phyloP scores from a whole-genome alignment of 805 yeast genomes.

The Candida golubevii region DNA sequence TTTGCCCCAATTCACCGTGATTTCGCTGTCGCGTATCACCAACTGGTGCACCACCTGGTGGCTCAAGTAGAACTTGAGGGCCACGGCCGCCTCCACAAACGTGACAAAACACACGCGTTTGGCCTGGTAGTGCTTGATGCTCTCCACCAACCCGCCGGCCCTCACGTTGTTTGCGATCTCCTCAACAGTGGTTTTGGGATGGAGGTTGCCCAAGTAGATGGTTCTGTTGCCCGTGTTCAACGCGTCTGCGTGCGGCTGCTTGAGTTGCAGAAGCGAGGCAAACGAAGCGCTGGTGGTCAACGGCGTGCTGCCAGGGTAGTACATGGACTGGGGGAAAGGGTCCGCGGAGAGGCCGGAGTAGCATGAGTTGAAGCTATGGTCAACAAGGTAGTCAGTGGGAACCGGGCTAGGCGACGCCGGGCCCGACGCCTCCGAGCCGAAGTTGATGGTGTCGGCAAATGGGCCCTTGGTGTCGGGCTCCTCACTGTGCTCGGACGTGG shows the following conservation, averaged over 20 bases:
- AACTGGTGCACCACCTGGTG: conserved; percentile 54
- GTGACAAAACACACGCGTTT: conserved; percentile 65
- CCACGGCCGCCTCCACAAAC: conserved; percentile 59
- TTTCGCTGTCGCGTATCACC: conserved; percentile 54
- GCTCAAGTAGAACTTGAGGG: conserved; percentile 61
- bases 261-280: conserved; percentile 5
- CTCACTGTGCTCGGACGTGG: conserved; percentile 6
- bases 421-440: conserved; percentile 1
- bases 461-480: background rate
- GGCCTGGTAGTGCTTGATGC: conserved; percentile 47
- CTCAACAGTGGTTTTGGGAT: conserved; percentile 59
- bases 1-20: conserved; percentile 70
- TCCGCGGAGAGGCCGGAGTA: conserved; percentile 4
- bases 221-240: conserved; percentile 54
- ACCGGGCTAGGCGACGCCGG: conserved; percentile 5
- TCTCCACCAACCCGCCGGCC: conserved; percentile 69
- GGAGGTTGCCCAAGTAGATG: conserved; percentile 63
- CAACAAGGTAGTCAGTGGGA: conserved; percentile 3
- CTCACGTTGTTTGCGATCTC: conserved; percentile 73
- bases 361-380: conserved; percentile 1
- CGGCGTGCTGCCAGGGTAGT: background rate
- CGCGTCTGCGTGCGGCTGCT: conserved; percentile 24
- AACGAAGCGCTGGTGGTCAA: background rate
- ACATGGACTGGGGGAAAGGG: background rate
- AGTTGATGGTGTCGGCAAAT: background rate